Base-by-base conservation (phyloP, 192 early-diverging fungal species). In the Irineochytrium annulatum region DNA sequence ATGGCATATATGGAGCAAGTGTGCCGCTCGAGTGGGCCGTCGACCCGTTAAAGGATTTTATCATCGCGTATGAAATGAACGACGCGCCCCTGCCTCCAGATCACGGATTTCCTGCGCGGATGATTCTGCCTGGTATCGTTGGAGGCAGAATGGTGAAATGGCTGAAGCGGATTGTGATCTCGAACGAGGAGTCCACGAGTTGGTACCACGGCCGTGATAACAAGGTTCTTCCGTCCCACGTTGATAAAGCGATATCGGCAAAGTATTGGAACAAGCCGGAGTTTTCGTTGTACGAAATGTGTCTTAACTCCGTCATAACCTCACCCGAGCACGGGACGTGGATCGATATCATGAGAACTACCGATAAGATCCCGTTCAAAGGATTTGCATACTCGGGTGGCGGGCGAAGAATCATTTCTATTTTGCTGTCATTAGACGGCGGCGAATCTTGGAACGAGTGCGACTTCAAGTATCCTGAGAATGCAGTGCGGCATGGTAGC, bases 121-220 rank as follows among this genome's bases (percentile, higher is more conserved):
- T 87, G 13, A 80, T 94, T 30, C 78, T 94, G 13, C 91, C 91
- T 28, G 91, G 91, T 1, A 76, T 79, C 43, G 90, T 94, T 35
- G 91, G 91, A 14, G 91, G 91, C 5, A 78, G 91, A 29, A 91
- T 77, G 68, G 82, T 93, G 57, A 94, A 94, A 58, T 93, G 87
- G 87, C 69, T 93, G 24, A 57, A 64, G 35, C 73, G 70, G 45
- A 76, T 94, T 22, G 74, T 65, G 4, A 73, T 90, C 29, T 66
- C 76, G 32, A 75, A 78, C 33, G 26, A 60, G 24, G 82, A 85
- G 59, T 87, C 88, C 13, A 63, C 62, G 22, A 82, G 74, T 62
- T 82, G 73, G 54, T 93, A 91, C 71, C 92, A 94, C 57, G 79
- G 79, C 57, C 75, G 76, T 30, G 92, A 94, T 69, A 93, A 94